Conservation (phyloP, 345 rosid genomes). For the Cardamine chenopodiifolia region DNA sequence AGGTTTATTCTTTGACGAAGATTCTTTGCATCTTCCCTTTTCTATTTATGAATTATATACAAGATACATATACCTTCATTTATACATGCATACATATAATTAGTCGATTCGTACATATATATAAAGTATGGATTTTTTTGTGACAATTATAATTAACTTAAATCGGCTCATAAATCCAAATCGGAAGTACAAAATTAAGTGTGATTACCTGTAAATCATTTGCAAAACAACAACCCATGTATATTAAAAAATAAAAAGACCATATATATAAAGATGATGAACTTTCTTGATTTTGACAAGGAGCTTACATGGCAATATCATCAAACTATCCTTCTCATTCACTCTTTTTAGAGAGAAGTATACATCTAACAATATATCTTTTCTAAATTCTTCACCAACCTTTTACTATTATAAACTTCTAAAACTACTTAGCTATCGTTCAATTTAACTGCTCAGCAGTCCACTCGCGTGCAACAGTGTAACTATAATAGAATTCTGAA, state of each 20-base stretch:
- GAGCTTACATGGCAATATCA: slow-evolving; percentile 58
- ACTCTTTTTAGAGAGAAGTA: slow-evolving; percentile 19
- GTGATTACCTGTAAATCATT: slow-evolving; percentile 21
- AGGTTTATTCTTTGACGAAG: slow-evolving; percentile 12
- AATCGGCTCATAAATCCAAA: background rate
- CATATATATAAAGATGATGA: slow-evolving; percentile 24
- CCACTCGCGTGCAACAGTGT: slow-evolving; percentile 14
- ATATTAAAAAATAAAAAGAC: no score
- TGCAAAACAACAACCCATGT: slow-evolving; percentile 44
- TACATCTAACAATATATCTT: slow-evolving; percentile 17
- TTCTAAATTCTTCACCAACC: slow-evolving; percentile 32
- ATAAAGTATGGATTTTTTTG: background rate
- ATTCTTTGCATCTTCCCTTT: slow-evolving; percentile 1
- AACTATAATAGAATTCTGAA: background rate
- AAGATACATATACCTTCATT: no score
- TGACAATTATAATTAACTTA: background rate
- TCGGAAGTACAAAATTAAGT: background rate
- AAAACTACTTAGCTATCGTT: slow-evolving; percentile 14
- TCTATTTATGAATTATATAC: background rate
- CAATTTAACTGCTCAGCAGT: background rate
- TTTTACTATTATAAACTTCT: slow-evolving; percentile 19
- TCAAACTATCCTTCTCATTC: slow-evolving; percentile 34
- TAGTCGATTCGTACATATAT: background rate
- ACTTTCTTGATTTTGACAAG: slow-evolving; percentile 68
- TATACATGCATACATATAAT: no score